Evolutionary conservation across 306 rosid genomes (phyloP), one percentile per base, ranked within the genome.

Genomic region (Cicer cuneatum): DNA sequence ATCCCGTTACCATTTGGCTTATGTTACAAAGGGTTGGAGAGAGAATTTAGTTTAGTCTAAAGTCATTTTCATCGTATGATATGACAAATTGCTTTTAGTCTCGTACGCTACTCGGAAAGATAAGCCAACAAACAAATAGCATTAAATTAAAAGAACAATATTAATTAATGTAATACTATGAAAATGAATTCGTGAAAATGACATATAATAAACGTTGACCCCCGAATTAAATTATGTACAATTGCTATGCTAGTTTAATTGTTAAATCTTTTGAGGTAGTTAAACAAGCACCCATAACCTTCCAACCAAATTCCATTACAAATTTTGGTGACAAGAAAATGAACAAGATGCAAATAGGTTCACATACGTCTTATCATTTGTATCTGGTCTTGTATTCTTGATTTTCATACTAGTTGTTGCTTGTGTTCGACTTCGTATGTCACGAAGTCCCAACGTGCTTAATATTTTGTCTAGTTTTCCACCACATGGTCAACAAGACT

Each of bases 351-450:
- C 62, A 0, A 24, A 19, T 49, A 76, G 67, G 7, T 35, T 77
- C 58, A 18, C 64, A 60, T 69, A 73, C 35, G 45, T 56, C 16
- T 0, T 80, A 71, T 46, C 29, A 6, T 74, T 83, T 47, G 46
- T 51, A 2, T 5, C 77, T 16, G 79, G 77, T 0, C 2, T 65
- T 7, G 7, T 83, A 43, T 49, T 86, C 39, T 12, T 77, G 14
- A 1, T 70, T 35, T 0, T 39, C 1, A 4, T 71, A 5, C 0
- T 83, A 52, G 37, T n/a, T 39, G 8, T 83, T 19, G 87, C 83
- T 0, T 86, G 87, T 71, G 5, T 62, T 9, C 77, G 89, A 2
- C 40, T 77, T 21, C 53, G 77, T 5, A 18, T 9, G 37, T 7
- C 73, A 13, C 41, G 4, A 1, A 45, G 6, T 14, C 56, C 61